Evolutionary conservation across 192 early-diverging fungal species (phyloP).

Genomic region (Funneliformis mosseae): DNA sequence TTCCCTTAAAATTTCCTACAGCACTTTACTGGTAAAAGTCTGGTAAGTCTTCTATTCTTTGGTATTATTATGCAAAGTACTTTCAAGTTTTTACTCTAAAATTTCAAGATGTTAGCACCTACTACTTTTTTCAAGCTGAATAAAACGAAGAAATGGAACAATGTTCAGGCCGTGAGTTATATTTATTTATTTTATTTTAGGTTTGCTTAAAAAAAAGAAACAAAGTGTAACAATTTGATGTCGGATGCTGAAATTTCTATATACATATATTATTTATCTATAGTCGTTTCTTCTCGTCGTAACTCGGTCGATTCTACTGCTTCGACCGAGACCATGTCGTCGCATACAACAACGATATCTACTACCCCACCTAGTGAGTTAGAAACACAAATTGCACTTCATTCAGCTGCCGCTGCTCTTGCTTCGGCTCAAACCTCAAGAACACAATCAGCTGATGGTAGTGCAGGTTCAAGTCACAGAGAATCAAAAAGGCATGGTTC

Average conservation of each 20-base stretch:
- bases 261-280: not conserved
- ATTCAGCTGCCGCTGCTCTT: not conserved
- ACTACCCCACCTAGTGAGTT: conserved; percentile 26
- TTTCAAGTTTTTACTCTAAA: not conserved
- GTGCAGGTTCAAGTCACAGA: not conserved
- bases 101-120: conserved; percentile 11
- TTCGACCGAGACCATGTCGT: conserved; percentile 14
- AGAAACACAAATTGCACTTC: conserved; percentile 16
- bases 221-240: not conserved
- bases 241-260: not conserved
- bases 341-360: conserved; percentile 27
- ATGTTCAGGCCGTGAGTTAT: not conserved
- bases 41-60: conserved; percentile 12
- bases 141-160: conserved; percentile 13
- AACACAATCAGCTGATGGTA: conserved; percentile 3
- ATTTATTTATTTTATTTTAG: not conserved
- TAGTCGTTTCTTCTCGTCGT: conserved; percentile 13
- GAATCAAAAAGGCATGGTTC: conserved; percentile 42
- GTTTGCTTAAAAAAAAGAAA: not conserved
- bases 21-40: conserved; percentile 14
- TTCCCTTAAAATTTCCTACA: not conserved
- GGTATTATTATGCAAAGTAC: not conserved
- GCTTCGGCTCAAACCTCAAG: conserved; percentile 6
- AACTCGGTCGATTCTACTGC: conserved; percentile 17
- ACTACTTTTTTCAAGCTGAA: conserved; percentile 5